Base-by-base conservation (phyloP, 768 basidiomycete species). In the Mycena amicta region DNA sequence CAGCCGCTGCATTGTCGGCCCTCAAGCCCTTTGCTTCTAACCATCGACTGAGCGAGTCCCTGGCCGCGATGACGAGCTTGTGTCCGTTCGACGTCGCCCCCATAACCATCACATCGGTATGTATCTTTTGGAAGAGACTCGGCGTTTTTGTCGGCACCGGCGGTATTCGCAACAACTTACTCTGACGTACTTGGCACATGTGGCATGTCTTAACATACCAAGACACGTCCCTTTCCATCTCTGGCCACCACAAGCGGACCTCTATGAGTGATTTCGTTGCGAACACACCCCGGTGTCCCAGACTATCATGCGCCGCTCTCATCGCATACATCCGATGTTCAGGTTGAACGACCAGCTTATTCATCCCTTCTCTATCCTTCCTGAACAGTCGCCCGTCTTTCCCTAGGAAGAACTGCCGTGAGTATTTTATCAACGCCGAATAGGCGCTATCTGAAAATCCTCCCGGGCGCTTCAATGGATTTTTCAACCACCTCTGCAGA, bases 241-340 rank as follows among this genome's bases (percentile, higher is more conserved):
- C 64, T 0, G 68, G 71, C 70, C 71, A 74, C 70, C 69, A 74
- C 50, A 74, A 72, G 1, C 66, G 16, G 40, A 66, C 49, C 5
- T 52, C 23, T 0, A 74, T 41, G 1, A 69, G 20, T 0, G 50
- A 3, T 3, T 37, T 53, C 0, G 67, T 72, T 0, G 69, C 60
- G 31, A 56, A 70, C 13, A 59, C 51, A 2, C 69, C 69, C 54
- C 66, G 57, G 55, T 74, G 70, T 41, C 70, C 72, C 4, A 69
- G 23, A 5, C 45, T 26, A 31, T 74, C 61, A 52, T 72, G 72
- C 2, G 62, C 57, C 0, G 54, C 53, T 39, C 29, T 31, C 52
- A 73, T 22, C 51, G 72, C 68, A 20, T 54, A 57, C 50, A 65
- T 64, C 6, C 69, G 23, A 12, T 65, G 20, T 15, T 62, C 55